These are phyloP conservation scores for Pyrenochaeta sp. DNA, from an alignment of 2,329 filamentous ascomycete genomes.

Conservation along the genomic window DNA sequence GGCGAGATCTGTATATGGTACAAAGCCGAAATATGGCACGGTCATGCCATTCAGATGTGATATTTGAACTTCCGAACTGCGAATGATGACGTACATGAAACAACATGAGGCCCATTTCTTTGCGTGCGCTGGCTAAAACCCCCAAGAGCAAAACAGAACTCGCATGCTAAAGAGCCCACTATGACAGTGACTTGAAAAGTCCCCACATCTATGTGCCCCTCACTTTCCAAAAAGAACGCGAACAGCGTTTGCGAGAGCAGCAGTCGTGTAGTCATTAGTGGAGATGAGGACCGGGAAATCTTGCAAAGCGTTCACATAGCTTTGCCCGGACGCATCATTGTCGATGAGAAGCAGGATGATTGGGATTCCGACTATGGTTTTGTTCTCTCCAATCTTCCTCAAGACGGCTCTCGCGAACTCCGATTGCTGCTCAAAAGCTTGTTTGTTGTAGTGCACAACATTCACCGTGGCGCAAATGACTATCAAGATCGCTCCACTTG, in stretches of 20 bases:
- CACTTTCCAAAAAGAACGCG: slow-evolving; percentile 35
- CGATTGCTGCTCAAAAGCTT: slow-evolving; percentile 42
- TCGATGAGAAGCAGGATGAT: slow-evolving; percentile 38
- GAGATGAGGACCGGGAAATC: slow-evolving; percentile 41
- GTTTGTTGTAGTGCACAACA: slow-evolving; percentile 27
- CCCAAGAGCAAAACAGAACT: background rate
- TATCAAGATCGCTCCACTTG: slow-evolving; percentile 68
- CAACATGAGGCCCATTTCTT: background rate
- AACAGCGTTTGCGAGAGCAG: slow-evolving; percentile 35
- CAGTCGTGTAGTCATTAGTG: slow-evolving; percentile 38
- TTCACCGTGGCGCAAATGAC: slow-evolving; percentile 54
- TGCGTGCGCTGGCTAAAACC: background rate
- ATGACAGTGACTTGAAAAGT: no score
- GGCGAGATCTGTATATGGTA: background rate
- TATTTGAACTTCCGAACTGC: background rate
- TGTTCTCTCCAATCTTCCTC: slow-evolving; percentile 21
- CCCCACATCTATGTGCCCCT: background rate
- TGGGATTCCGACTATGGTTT: slow-evolving; percentile 28
- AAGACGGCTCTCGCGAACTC: slow-evolving; percentile 37
- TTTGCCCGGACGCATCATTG: slow-evolving; percentile 17
- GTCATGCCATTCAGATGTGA: background rate
- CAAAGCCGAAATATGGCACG: background rate
- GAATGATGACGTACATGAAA: background rate
- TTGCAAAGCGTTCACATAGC: slow-evolving; percentile 29
- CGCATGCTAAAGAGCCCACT: no score